A percentile compares a stretch with the other conserved stretches of the same genome.
phyloP scores from a whole-genome alignment of 2,329 filamentous ascomycete species.

The Arthrobotrys sinensis region DNA sequence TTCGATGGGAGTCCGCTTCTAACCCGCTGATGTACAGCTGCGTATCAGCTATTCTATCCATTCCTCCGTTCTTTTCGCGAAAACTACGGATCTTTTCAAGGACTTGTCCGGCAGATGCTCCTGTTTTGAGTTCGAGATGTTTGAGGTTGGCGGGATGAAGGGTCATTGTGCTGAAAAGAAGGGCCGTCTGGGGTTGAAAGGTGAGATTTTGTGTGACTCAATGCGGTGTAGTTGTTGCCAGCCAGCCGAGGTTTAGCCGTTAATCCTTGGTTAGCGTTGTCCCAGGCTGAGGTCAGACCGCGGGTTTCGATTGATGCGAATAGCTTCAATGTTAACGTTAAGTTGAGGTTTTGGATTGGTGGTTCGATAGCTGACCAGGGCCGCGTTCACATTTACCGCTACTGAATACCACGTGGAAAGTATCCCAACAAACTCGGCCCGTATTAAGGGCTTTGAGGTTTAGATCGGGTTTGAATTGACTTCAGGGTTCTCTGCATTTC shows the following conservation, averaged over 20 bases:
- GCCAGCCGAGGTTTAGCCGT: slow-evolving; percentile 41
- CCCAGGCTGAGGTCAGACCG: background rate
- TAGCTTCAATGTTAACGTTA: background rate
- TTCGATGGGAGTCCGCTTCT: slow-evolving; percentile 64
- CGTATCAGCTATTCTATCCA: slow-evolving; percentile 78
- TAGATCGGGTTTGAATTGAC: background rate
- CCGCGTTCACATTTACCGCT: background rate
- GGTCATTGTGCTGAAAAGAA: slow-evolving; percentile 32
- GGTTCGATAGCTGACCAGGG: background rate
- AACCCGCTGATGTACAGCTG: slow-evolving; percentile 86
- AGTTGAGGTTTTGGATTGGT: background rate
- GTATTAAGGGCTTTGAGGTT: background rate
- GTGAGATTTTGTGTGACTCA: slow-evolving; percentile 40
- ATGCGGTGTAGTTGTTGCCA: slow-evolving; percentile 27
- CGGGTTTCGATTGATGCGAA: background rate
- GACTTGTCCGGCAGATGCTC: slow-evolving; percentile 66
- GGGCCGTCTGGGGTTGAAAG: slow-evolving; percentile 6
- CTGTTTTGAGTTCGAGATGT: slow-evolving; percentile 60
- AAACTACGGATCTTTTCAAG: slow-evolving; percentile 63
- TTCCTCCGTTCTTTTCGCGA: slow-evolving; percentile 70
- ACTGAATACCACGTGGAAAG: background rate
- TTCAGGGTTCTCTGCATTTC: background rate
- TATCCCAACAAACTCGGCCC: background rate
- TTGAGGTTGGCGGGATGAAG: slow-evolving; percentile 26
- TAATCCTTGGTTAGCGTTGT: slow-evolving; percentile 20